A percentile compares a stretch with the other conserved stretches of the same genome.
phyloP scores from a whole-genome alignment of 2,329 filamentous ascomycete genomes.

The Xylaria sp. region DNA sequence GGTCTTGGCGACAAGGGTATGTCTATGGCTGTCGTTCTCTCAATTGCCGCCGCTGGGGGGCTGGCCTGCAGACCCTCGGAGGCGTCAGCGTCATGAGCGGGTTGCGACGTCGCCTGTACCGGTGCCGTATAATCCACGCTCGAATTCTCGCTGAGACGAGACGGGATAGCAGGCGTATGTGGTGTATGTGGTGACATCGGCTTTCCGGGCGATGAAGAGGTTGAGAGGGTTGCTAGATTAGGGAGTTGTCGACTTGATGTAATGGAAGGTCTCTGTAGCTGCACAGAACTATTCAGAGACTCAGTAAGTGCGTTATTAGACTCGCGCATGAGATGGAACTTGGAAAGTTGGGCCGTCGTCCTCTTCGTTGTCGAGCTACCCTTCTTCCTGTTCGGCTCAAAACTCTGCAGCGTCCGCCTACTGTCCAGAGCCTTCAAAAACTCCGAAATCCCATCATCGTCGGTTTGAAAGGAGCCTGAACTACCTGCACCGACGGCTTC shows the following conservation, averaged over 20 bases:
- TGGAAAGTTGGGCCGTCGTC: slow-evolving; percentile 73
- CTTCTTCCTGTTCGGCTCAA: slow-evolving; percentile 62
- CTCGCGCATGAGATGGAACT: slow-evolving; percentile 84
- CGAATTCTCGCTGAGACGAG: slow-evolving; percentile 85
- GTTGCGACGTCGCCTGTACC: slow-evolving; percentile 26
- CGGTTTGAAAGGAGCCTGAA: slow-evolving; percentile 63
- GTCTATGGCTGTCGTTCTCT: slow-evolving; percentile 62
- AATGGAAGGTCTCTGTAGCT: slow-evolving; percentile 75
- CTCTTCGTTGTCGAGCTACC: slow-evolving; percentile 66
- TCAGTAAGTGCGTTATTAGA: slow-evolving; percentile 86
- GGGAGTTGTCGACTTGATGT: slow-evolving; percentile 59
- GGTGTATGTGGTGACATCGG: slow-evolving; percentile 85
- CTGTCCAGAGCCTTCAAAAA: slow-evolving; percentile 86
- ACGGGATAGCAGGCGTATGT: slow-evolving; percentile 89
- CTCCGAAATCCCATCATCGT: slow-evolving; percentile 89
- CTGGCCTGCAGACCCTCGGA: slow-evolving; percentile 35
- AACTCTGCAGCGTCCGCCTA: slow-evolving; percentile 78
- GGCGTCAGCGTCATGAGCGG: slow-evolving; percentile 26
- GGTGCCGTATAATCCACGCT: slow-evolving; percentile 60
- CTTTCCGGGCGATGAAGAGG: slow-evolving; percentile 84
- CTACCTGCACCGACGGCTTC: slow-evolving; percentile 62
- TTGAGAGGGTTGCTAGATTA: slow-evolving; percentile 66
- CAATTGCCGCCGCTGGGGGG: slow-evolving; percentile 35
- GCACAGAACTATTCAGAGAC: slow-evolving; percentile 84
- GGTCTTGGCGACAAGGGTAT: slow-evolving; percentile 67